Evolutionary conservation across 1,139 yeast genomes (phyloP).

Genomic region (Debaryomyces sp.): DNA sequence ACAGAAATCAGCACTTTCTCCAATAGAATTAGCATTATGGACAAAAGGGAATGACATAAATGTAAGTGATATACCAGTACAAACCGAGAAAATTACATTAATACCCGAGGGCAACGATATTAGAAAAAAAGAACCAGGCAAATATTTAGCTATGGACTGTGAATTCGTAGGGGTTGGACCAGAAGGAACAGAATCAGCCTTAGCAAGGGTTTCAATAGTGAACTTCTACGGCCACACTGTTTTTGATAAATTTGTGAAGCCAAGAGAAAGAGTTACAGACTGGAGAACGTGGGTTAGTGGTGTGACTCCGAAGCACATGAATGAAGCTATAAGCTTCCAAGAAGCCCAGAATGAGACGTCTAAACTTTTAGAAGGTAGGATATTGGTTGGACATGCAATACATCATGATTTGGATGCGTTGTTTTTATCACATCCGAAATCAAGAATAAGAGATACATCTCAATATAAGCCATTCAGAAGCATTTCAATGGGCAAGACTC

Average conservation of each 20-base stretch:
- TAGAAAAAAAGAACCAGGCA: slow-evolving; percentile 56
- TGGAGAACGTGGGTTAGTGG: slow-evolving; percentile 98
- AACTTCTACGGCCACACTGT: slow-evolving; percentile 76
- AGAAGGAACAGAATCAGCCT: slow-evolving; percentile 66
- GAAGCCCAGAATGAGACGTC: slow-evolving; percentile 65
- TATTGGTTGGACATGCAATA: slow-evolving; percentile 85
- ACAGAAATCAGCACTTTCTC: slow-evolving; percentile 10
- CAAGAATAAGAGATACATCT: slow-evolving; percentile 74
- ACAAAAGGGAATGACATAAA: slow-evolving; percentile 27
- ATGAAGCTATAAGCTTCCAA: slow-evolving; percentile 62
- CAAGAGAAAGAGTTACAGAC: slow-evolving; percentile 76
- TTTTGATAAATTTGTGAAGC: slow-evolving; percentile 74
- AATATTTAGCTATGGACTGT: slow-evolving; percentile 83
- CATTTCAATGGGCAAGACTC: slow-evolving; percentile 66
- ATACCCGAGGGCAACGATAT: slow-evolving; percentile 15
- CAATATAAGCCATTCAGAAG: slow-evolving; percentile 59
- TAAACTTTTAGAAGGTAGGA: slow-evolving; percentile 49
- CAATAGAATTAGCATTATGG: slow-evolving; percentile 35
- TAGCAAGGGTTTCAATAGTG: slow-evolving; percentile 87
- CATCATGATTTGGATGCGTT: slow-evolving; percentile 75
- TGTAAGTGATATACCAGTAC: slow-evolving; percentile 16
- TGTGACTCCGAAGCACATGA: slow-evolving; percentile 68
- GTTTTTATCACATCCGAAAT: slow-evolving; percentile 66
- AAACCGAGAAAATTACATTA: background rate
- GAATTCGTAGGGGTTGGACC: slow-evolving; percentile 93